These are phyloP conservation scores for Drechslera avenae DNA, from an alignment of 2,329 filamentous ascomycete genomes.

Conservation along the genomic window DNA sequence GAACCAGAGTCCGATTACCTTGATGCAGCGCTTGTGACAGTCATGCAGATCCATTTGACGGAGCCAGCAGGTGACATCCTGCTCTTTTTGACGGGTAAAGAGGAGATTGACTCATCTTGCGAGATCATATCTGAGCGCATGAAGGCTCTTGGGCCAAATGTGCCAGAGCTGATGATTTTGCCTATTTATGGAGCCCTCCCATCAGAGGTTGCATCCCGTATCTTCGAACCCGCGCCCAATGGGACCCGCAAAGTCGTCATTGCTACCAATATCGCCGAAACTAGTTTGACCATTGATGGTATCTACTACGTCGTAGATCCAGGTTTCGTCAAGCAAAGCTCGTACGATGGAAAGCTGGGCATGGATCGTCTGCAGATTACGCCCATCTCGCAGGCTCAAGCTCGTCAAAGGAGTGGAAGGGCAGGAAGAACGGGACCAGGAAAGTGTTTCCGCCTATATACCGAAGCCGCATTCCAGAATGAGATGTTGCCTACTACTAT, in stretches of 20 bases:
- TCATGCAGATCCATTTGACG: conserved; percentile 97
- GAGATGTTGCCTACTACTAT: conserved; percentile 97
- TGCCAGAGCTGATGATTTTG: conserved; percentile 89
- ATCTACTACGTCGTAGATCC: conserved; percentile 98
- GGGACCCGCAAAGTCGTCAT: conserved; percentile 93
- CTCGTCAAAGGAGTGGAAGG: conserved; percentile 89
- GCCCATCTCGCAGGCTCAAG: conserved; percentile 95
- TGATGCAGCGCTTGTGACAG: conserved; percentile 89
- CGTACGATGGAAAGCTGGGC: conserved; percentile 93
- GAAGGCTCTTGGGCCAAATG: conserved; percentile 88
- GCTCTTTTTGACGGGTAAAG: conserved; percentile 95
- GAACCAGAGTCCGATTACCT: conserved; percentile 97
- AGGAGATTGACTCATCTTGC: conserved; percentile 95
- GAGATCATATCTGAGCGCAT: conserved; percentile 94
- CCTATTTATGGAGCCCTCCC: conserved; percentile 96
- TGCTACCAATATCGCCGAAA: conserved; percentile 97
- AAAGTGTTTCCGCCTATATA: conserved; percentile 88
- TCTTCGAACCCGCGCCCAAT: conserved; percentile 89
- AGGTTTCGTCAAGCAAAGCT: conserved; percentile 97
- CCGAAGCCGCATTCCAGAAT: conserved; percentile 90
- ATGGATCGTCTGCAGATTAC: conserved; percentile 98
- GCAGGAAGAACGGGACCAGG: conserved; percentile 94
- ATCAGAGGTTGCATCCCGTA: conserved; percentile 88
- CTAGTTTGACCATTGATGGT: conserved; percentile 95
- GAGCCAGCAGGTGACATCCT: conserved; percentile 93